Base-by-base conservation (phyloP, 179 eudicot species). In the Heliamphora pulchella region DNA sequence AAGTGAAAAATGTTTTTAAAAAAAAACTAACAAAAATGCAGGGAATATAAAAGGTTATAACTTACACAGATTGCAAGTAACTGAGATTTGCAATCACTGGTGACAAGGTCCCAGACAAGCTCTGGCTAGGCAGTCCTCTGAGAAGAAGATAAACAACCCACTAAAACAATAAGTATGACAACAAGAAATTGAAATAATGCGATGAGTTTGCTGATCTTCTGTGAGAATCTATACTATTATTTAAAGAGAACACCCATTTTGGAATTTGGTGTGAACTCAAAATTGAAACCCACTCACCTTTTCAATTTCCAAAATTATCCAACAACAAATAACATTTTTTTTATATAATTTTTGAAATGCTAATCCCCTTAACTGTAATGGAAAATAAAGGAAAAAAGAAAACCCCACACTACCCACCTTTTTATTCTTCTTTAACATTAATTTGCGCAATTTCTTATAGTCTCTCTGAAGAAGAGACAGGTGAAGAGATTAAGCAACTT, bases 121-220 rank as follows among this genome's bases (percentile, higher is more conserved):
- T 88, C 83, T 88, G 93, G 78, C 96, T 91, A 47, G 98, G 97
- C 61, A 90, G 80, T 55, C 94, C 98, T 84, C 98, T 94, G 88
- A 77, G 39, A 64, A 84, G 79, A 79, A 80, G 79, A 54, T 15
- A 8, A 72, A 43, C 13, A 68, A 53, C 14, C n/a, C 61, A 8
- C 41, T 13, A 81, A 76, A 31, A 31, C 4, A 20, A 69, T 3
- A 8, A 81, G 62, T 48, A 18, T 41, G 11, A 48, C 39, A 62
- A 31, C 61, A 6, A 8, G 31, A 18, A 70, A 58, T 44, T 2
- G 10, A 48, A 9, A 58, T 31, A 55, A 22, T 74, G 20, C 13
- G 50, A 74, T 51, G 47, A 74, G 13, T 11, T 10, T 31, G 11
- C 64, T 11, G 57, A 8, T 53, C 41, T 54, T 68, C 8, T 66